Base-by-base conservation (phyloP, 345 rosid species). In the Salix caprea region DNA sequence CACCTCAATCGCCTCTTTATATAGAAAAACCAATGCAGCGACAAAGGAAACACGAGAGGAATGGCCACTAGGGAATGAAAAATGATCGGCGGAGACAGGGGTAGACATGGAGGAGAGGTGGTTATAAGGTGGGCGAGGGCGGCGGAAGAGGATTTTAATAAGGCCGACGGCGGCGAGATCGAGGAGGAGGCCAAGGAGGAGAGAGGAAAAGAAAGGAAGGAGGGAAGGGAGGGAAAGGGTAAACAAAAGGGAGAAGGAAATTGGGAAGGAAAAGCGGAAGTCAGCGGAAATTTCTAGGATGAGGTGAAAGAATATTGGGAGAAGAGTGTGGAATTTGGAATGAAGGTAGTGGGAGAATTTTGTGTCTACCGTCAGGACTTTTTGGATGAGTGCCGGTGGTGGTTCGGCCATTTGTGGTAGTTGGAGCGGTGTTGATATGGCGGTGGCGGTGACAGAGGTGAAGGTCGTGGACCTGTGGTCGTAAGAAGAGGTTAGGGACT, bases 31-130 rank as follows among this genome's bases (percentile, higher is more conserved):
- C 48, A 90, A 74, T 0, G 92, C 82, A 6, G 97, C 96, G 30
- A 90, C 81, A 81, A 90, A 84, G 83, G 79, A 91, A 64, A 96
- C 96, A 40, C 97, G 91, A 16, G 98, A 90, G 9, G 99, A 88
- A 87, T 96, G 98, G 67, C 99, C 98, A 15, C 97, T 91, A 75
- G 98, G 99, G 73, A 96, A 93, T 34, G 99, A 96, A 84, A 82
- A 96, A 77, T 88, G 85, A 74, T 92, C 99, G 26, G 85, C 86
- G 15, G 91, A 80, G 65, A 93, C 96, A 3, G 83, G 94, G 30
- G 91, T 82, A 69, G 89, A 87, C 97, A 90, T 96, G 79, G 87
- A 70, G 8, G 94, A 46, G 52, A 46, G 19, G 18, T 46, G 94
- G 71, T 96, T 96, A 87, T 96, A 91, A 73, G 81, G 80, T 36